Evolutionary conservation across 768 basidiomycete species (phyloP).

Genomic region (Lactarius sanguifluus): DNA sequence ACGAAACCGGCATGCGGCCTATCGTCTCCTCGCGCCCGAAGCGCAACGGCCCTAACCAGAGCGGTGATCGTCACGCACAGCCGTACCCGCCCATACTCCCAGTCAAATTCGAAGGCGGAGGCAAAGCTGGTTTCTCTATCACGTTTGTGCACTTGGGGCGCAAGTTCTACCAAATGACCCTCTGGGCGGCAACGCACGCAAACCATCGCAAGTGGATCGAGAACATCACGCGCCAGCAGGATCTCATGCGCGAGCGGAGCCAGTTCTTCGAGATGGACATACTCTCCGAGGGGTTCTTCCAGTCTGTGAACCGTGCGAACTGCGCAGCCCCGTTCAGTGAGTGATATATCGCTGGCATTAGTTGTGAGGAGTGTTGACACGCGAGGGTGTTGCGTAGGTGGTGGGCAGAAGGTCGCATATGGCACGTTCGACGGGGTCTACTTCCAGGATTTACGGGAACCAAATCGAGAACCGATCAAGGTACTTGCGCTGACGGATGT

Average conservation of each 20-base stretch:
- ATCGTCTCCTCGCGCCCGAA: slow-evolving; percentile 41
- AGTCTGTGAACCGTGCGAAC: slow-evolving; percentile 81
- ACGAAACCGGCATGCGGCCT: slow-evolving; percentile 49
- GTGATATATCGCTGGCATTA: slow-evolving; percentile 37
- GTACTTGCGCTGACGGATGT: slow-evolving; percentile 89
- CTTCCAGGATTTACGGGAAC: slow-evolving; percentile 80
- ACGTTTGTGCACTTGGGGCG: slow-evolving; percentile 93
- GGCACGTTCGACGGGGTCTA: slow-evolving; percentile 99
- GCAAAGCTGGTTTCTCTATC: slow-evolving; percentile 86
- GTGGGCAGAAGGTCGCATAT: slow-evolving; percentile 84
- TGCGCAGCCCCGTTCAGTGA: slow-evolving; percentile 87
- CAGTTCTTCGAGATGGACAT: slow-evolving; percentile 81
- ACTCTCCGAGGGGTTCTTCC: slow-evolving; percentile 87
- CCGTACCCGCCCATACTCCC: slow-evolving; percentile 49
- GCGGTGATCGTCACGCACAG: slow-evolving; percentile 39
- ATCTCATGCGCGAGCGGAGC: slow-evolving; percentile 77
- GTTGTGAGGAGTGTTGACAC: neutral
- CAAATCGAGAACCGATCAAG: slow-evolving; percentile 79
- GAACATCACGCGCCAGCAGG: slow-evolving; percentile 86
- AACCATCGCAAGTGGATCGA: slow-evolving; percentile 95
- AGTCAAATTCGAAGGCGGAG: slow-evolving; percentile 48
- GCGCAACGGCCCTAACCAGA: slow-evolving; percentile 39
- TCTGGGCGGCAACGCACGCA: slow-evolving; percentile 86
- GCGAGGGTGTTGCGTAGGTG: slow-evolving; percentile 46
- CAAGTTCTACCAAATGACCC: slow-evolving; percentile 85